Base-by-base conservation (phyloP, 768 basidiomycete genomes). In the Lactarius evosmus region DNA sequence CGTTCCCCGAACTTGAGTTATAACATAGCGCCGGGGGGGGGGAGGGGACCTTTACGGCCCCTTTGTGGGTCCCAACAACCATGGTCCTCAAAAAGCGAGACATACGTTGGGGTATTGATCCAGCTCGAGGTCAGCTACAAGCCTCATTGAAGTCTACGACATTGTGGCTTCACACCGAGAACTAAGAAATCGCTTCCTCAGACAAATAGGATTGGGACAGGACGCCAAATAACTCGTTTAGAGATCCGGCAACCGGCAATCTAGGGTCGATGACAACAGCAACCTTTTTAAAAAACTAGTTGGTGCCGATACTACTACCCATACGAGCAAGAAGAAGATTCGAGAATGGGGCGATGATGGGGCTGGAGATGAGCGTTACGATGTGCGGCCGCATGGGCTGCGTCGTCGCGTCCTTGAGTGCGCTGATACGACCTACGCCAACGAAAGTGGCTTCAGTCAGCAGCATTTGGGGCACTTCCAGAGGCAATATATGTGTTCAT, bases 151-250 rank as follows among this genome's bases (percentile, higher is more conserved):
- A 33, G 79, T 85, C 74, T 44, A 87, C 75, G 53, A 84, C 80
- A 66, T 84, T 83, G 67, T 85, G 83, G 68, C 83, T 85, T 84
- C 84, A 85, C 83, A 85, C 85, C 0, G 83, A 80, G 73, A 86
- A 85, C 84, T 85, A 50, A 14, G 19, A 41, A 5, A 16, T 22
- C 6, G 14, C n/a, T 30, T 16, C 49, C 27, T 50, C 4, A 40
- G 27, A 6, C 32, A 25, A 40, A 29, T 3, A 19, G 33, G 16
- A 12, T 6, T 40, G 29, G 11, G 52, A 8, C 25, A 30, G 27
- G 8, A 40, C 12, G 46, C 14, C 8, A 3, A 29, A 11, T 17
- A 32, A 46, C 22, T 56, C 55, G 86, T 83, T 69, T 88, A 87
- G 63, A 88, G 81, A 71, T 88, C 88, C 1, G n/a, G 85, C 86